Evolutionary conservation across 2,329 filamentous ascomycete genomes (phyloP).

Genomic region (Aspergillus udagawae): DNA sequence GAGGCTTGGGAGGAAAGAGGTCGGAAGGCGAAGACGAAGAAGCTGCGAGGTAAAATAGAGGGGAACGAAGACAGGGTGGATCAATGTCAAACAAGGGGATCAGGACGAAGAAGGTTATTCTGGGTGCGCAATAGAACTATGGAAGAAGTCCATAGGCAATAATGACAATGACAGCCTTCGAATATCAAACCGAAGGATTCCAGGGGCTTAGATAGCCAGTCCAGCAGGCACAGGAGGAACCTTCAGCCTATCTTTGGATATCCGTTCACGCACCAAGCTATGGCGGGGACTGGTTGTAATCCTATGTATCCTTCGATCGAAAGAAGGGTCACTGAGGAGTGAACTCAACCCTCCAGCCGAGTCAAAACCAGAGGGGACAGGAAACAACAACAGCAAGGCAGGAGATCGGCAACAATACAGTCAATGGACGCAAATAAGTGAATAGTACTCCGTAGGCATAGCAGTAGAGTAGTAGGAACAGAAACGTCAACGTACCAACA

Average conservation of each 20-base stretch:
- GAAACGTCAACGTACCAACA: conserved; percentile 14
- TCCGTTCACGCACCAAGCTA: not conserved
- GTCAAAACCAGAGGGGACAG: not conserved
- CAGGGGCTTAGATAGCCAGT: not conserved
- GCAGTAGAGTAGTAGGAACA: not conserved
- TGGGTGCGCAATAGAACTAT: not conserved
- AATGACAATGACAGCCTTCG: not conserved
- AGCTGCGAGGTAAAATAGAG: conserved; percentile 6
- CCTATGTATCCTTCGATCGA: not conserved
- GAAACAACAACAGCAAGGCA: not conserved
- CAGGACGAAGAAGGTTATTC: conserved; percentile 1
- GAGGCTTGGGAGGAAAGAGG: not conserved
- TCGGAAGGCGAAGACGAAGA: not conserved
- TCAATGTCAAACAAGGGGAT: not conserved
- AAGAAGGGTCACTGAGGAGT: not conserved
- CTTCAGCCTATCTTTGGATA: not conserved
- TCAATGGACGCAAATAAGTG: not conserved
- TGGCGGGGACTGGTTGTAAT: not conserved
- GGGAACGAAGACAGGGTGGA: conserved; percentile 8
- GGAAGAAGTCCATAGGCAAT: not conserved
- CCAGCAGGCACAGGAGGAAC: not conserved
- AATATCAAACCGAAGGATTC: not conserved
- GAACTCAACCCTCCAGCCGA: not conserved
- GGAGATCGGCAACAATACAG: not conserved
- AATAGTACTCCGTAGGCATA: not conserved